Conservation (phyloP, 495 filamentous ascomycete genomes). For the Hypoxylon perforatum region DNA sequence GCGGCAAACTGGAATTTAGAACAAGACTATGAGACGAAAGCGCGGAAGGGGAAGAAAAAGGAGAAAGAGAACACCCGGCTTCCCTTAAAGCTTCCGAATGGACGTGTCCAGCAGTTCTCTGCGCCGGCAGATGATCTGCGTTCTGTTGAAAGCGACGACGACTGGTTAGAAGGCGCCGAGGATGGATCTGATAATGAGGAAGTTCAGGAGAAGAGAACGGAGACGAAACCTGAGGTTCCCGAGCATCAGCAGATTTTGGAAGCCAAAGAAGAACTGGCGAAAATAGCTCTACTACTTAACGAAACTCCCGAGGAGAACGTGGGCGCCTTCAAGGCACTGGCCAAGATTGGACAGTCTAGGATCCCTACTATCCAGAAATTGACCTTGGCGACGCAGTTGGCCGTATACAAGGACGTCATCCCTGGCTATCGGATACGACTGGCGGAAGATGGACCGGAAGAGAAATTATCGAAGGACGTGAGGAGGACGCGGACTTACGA, state of each 20-base stretch:
- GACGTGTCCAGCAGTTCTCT: slow-evolving; percentile 71
- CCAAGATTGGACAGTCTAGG: slow-evolving; percentile 74
- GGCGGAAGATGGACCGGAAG: slow-evolving; percentile 74
- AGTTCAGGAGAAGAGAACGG: slow-evolving; percentile 43
- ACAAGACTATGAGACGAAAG: slow-evolving; percentile 85
- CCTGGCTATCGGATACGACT: slow-evolving; percentile 95
- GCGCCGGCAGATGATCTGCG: slow-evolving; percentile 54
- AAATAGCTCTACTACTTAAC: slow-evolving; percentile 81
- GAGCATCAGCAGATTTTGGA: slow-evolving; percentile 80
- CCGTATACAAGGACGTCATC: slow-evolving; percentile 95
- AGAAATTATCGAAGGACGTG: slow-evolving; percentile 92
- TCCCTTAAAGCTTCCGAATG: slow-evolving; percentile 84
- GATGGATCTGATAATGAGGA: slow-evolving; percentile 54
- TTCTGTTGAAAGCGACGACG: slow-evolving; percentile 63
- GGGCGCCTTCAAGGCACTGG: slow-evolving; percentile 78
- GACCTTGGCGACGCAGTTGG: slow-evolving; percentile 82
- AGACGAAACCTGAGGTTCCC: slow-evolving; percentile 71
- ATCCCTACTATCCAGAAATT: slow-evolving; percentile 84
- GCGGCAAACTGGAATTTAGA: slow-evolving; percentile 83
- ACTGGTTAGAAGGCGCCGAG: slow-evolving; percentile 61
- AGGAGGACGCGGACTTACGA: slow-evolving; percentile 82
- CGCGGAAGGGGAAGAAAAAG: slow-evolving; percentile 78
- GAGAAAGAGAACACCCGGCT: slow-evolving; percentile 77
- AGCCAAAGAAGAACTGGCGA: slow-evolving; percentile 92
- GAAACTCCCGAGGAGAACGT: slow-evolving; percentile 94